These are phyloP conservation scores for Didymella pomorum DNA, from an alignment of 2,329 filamentous ascomycete genomes.

Conservation along the genomic window DNA sequence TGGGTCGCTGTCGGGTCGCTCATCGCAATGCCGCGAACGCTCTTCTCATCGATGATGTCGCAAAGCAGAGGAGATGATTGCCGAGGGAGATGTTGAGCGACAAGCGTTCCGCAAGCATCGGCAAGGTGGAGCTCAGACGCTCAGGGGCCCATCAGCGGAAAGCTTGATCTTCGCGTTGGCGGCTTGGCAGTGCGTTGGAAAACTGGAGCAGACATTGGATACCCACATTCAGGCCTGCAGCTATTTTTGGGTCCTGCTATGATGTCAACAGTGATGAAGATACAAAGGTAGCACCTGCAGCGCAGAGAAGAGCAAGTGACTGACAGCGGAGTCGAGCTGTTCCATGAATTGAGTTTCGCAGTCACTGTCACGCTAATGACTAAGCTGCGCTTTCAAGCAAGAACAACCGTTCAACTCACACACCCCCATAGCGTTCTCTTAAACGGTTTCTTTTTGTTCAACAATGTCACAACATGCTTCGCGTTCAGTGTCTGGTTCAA, in stretches of 20 bases:
- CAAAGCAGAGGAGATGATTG: not conserved
- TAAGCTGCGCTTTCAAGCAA: not conserved
- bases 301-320: not conserved
- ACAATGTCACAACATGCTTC: no score
- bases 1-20: not conserved
- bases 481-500: no score
- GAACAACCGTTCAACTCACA: no score
- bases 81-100: not conserved
- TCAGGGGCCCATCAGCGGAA: constrained; percentile 12
- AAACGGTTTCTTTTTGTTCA: no score
- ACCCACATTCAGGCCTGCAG: not conserved
- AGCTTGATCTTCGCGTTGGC: constrained; percentile 15
- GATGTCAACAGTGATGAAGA: not conserved
- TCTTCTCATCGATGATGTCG: not conserved
- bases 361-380: no score
- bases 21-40: not conserved
- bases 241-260: constrained; percentile 7
- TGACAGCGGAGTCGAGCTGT: not conserved
- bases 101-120: constrained; percentile 11
- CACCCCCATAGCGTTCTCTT: no score
- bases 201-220: constrained; percentile 15
- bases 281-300: not conserved
- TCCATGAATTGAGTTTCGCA: not conserved
- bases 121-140: constrained; percentile 9
- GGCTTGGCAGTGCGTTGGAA: constrained; percentile 5